Conservation (phyloP, 2,329 filamentous ascomycete species). For the Neospermospora avenae region DNA sequence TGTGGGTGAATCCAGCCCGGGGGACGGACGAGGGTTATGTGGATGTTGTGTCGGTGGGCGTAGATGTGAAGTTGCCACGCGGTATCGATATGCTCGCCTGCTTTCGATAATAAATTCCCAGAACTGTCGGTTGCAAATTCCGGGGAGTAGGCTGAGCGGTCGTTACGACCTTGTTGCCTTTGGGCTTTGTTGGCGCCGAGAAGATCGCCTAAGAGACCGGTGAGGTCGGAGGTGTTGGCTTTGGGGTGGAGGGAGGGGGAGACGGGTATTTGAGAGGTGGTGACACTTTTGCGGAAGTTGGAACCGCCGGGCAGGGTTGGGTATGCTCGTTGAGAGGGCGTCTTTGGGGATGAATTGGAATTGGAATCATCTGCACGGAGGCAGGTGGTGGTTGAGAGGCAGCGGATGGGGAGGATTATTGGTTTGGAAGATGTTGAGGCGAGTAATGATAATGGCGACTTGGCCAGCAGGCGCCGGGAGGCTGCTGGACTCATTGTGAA, state of each 20-base stretch:
- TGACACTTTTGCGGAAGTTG: not conserved
- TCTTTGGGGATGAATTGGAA: not conserved
- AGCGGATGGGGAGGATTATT: slow-evolving; percentile 20
- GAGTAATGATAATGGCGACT: slow-evolving; percentile 23
- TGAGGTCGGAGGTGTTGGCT: not conserved
- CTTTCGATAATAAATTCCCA: slow-evolving; percentile 25
- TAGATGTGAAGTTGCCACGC: slow-evolving; percentile 86
- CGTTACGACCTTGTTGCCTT: not conserved
- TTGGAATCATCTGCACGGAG: not conserved
- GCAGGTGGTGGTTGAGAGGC: slow-evolving; percentile 34
- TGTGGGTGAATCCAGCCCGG: slow-evolving; percentile 20
- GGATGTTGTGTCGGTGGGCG: slow-evolving; percentile 89
- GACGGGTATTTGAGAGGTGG: not conserved
- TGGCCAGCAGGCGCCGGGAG: slow-evolving; percentile 31
- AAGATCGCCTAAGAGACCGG: slow-evolving; percentile 6
- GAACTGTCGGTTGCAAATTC: slow-evolving; percentile 18
- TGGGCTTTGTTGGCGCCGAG: slow-evolving; percentile 4
- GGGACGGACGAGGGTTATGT: slow-evolving; percentile 85
- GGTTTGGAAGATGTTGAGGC: slow-evolving; percentile 4
- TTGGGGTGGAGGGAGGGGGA: slow-evolving; percentile 20
- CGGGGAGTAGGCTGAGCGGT: not conserved
- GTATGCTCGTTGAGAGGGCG: not conserved
- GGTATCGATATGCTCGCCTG: slow-evolving; percentile 37
- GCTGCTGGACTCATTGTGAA: slow-evolving; percentile 33
- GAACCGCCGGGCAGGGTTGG: not conserved